These are phyloP conservation scores for Chlorociboria aeruginascens DNA, from an alignment of 495 filamentous ascomycete genomes.

Conservation along the genomic window DNA sequence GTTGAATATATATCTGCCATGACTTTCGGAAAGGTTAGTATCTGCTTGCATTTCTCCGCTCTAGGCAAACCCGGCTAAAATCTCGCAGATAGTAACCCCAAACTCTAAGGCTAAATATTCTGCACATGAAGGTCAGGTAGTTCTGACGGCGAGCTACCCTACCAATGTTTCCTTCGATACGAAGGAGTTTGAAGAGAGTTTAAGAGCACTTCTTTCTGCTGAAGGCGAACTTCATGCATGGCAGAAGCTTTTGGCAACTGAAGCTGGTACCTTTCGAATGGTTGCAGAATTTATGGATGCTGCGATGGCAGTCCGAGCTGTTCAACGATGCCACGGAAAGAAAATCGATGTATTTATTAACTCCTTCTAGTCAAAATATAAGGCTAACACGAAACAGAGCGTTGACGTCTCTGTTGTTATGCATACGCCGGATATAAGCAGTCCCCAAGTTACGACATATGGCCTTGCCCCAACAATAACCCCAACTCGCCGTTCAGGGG, in stretches of 20 bases:
- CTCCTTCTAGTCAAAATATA: not conserved
- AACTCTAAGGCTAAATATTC: conserved; percentile 6
- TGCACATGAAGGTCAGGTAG: conserved; percentile 38
- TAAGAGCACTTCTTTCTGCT: conserved; percentile 35
- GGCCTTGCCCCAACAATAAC: not conserved
- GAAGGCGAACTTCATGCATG: conserved; percentile 46
- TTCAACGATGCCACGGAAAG: conserved; percentile 5
- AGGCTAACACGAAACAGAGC: not conserved
- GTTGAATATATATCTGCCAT: conserved; percentile 34
- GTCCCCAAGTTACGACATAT: not conserved
- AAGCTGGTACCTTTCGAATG: conserved; percentile 26
- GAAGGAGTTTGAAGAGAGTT: conserved; percentile 26
- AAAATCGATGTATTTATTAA: not conserved
- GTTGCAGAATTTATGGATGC: conserved; percentile 46
- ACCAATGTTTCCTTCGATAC: conserved; percentile 3
- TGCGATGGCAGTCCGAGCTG: conserved; percentile 23
- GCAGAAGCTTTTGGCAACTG: conserved; percentile 21
- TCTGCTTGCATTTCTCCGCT: not conserved
- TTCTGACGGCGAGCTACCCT: conserved; percentile 29
- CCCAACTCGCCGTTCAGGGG: conserved; percentile 2
- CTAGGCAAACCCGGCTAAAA: conserved; percentile 2
- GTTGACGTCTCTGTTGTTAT: not conserved
- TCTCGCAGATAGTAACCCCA: conserved; percentile 10
- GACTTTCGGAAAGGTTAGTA: conserved; percentile 29
- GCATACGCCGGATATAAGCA: conserved; percentile 1